These are phyloP conservation scores for Fusarium avenaceum DNA, from an alignment of 2,329 filamentous ascomycete genomes.

Conservation along the genomic window DNA sequence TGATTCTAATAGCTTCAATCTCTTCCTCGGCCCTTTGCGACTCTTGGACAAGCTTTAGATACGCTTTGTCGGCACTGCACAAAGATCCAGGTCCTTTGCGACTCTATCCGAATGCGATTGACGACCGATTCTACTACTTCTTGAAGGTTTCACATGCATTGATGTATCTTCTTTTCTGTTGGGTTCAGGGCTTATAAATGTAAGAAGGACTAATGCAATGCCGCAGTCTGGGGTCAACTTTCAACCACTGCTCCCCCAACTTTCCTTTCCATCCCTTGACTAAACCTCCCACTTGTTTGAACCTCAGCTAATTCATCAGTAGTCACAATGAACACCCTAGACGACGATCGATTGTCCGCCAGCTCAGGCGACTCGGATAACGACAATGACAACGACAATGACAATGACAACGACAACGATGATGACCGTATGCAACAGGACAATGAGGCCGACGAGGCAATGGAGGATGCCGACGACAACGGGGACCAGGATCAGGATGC, in stretches of 20 bases:
- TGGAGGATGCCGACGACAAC: conserved; percentile 64
- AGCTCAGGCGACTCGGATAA: conserved; percentile 51
- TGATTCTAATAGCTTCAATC: neutral
- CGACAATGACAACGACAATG: conserved; percentile 58
- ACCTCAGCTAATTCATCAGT: conserved; percentile 1
- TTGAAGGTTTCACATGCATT: conserved; percentile 7
- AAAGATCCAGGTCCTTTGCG: conserved; percentile 19
- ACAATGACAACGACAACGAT: conserved; percentile 61
- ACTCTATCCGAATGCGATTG: conserved; percentile 9
- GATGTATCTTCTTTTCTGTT: neutral
- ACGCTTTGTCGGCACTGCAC: neutral
- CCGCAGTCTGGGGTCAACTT: neutral
- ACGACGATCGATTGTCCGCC: conserved; percentile 46
- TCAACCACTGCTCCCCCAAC: neutral
- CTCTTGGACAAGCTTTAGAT: conserved; percentile 2
- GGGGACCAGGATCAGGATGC: conserved; percentile 51
- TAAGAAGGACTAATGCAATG: neutral
- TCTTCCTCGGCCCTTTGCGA: conserved; percentile 12
- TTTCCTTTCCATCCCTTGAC: neutral
- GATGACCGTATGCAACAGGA: conserved; percentile 50
- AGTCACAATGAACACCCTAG: conserved; percentile 35
- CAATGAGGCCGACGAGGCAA: conserved; percentile 68
- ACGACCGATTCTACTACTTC: neutral
- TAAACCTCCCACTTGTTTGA: neutral
- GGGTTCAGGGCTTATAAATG: neutral